Evolutionary conservation across 2,329 filamentous ascomycete species (phyloP), one percentile per base, ranked within the genome.

Genomic region (Cercospora sp.): DNA sequence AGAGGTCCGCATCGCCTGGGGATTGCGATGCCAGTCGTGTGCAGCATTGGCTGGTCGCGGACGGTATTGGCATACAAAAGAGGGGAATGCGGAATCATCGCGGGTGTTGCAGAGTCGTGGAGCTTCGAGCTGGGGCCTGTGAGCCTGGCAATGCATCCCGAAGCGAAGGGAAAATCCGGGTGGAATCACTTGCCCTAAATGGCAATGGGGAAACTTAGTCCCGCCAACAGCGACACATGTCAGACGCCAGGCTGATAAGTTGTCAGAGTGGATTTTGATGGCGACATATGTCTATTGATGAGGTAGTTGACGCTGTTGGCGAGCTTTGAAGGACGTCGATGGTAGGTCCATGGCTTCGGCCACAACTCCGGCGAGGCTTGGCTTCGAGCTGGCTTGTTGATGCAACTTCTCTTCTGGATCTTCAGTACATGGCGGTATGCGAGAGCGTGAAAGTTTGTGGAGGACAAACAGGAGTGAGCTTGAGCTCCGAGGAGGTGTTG

Each of bases 71-170:
- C 48, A 57, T 64, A n/a, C 28, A 57, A 57, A 64, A 57, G 61
- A 64, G 61, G 61, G 61, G 61, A 36, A 55, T 64, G 61, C 61
- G 61, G 61, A 64, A 64, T 30, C 61, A 64, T 63, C 61, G 61
- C 61, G 61, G 61, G 48, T 48, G 23, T 55, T 28, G 18, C 26
- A 40, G 16, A 18, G 12, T 51, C 20, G 12, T 62, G 60, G 36
- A 45, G 26, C 36, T 55, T 30, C 60, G 36, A 30, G 60, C 60
- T n/a, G 36, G 36, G 40, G 60, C 23, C 31, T 51, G 60, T 42
- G 36, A 42, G 36, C 18, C 20, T 53, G 48, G 18, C 48, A 36
- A 36, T 59, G 13, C 55, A 36, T 59, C 45, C 61, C 45, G 61
- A 63, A 33, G 61, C 61, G 61, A 63, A 31, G 60, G 60, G 62